These are phyloP conservation scores for Ramaria sp. DNA, from an alignment of 768 basidiomycete species.

Conservation along the genomic window DNA sequence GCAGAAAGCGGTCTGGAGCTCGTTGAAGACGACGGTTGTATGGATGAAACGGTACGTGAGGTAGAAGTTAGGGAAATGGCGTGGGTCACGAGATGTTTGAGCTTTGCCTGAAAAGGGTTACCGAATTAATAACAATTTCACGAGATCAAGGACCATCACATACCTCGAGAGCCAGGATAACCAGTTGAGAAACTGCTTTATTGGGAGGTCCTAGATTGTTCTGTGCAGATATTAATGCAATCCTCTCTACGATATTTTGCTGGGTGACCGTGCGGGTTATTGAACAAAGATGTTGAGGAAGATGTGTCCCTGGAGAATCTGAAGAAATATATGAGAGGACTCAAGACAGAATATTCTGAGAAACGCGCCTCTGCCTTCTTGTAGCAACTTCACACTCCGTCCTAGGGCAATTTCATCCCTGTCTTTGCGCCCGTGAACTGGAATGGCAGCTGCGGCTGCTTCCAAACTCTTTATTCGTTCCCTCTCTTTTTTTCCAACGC, in stretches of 20 bases:
- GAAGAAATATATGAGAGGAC: neutral
- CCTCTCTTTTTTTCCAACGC: slow-evolving; percentile 62
- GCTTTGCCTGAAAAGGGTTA: slow-evolving; percentile 43
- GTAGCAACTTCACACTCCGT: slow-evolving; percentile 50
- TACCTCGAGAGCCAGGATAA: slow-evolving; percentile 74
- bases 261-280: slow-evolving; percentile 60
- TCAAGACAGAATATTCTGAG: neutral
- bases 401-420: slow-evolving; percentile 63
- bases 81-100: slow-evolving; percentile 76
- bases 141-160: slow-evolving; percentile 9
- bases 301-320: slow-evolving; percentile 64
- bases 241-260: slow-evolving; percentile 68
- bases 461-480: slow-evolving; percentile 52
- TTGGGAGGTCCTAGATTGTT: slow-evolving; percentile 54
- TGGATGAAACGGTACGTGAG: slow-evolving; percentile 69
- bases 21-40: slow-evolving; percentile 42
- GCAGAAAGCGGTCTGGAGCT: slow-evolving; percentile 42
- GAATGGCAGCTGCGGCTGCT: slow-evolving; percentile 27
- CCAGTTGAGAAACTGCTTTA: slow-evolving; percentile 51
- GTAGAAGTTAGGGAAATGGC: slow-evolving; percentile 67
- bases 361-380: slow-evolving; percentile 52
- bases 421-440: slow-evolving; percentile 34
- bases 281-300: slow-evolving; percentile 64
- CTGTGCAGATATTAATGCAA: slow-evolving; percentile 74
- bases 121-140: neutral